Evolutionary conservation across 1,284 basidiomycete species (phyloP).

Genomic region (Ustilago nuda): DNA sequence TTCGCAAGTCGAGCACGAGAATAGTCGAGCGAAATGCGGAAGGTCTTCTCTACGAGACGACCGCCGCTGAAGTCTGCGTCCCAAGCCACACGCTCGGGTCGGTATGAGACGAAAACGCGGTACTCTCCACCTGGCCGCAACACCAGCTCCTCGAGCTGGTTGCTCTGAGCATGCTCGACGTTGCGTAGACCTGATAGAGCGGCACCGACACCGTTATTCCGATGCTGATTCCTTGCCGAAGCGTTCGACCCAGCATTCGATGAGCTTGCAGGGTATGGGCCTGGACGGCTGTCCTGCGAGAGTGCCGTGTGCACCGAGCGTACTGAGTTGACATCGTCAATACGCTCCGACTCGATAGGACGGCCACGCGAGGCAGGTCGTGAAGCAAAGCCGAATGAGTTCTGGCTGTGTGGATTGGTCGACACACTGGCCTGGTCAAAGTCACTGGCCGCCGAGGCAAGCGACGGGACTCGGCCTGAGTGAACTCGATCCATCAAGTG

Average conservation of each 20-base stretch:
- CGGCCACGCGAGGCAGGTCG: slow-evolving; percentile 35
- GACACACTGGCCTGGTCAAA: slow-evolving; percentile 46
- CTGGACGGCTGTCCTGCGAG: slow-evolving; percentile 58
- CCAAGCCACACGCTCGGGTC: slow-evolving; percentile 68
- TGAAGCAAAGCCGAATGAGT: slow-evolving; percentile 42
- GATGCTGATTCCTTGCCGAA: slow-evolving; percentile 31
- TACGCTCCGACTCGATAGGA: slow-evolving; percentile 21
- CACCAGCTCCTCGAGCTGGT: slow-evolving; percentile 72
- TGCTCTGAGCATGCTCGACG: slow-evolving; percentile 65
- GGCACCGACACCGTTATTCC: slow-evolving; percentile 18
- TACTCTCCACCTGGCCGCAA: slow-evolving; percentile 72
- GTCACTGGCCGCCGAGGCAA: slow-evolving; percentile 36
- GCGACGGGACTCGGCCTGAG: slow-evolving; percentile 38
- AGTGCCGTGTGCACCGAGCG: slow-evolving; percentile 53
- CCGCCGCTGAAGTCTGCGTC: slow-evolving; percentile 68
- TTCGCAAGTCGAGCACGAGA: slow-evolving; percentile 62
- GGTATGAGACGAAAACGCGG: slow-evolving; percentile 71
- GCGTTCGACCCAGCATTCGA: slow-evolving; percentile 45
- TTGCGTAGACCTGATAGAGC: slow-evolving; percentile 53
- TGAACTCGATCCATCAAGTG: slow-evolving; percentile 46
- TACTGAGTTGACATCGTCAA: slow-evolving; percentile 43
- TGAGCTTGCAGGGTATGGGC: slow-evolving; percentile 48
- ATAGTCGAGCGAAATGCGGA: slow-evolving; percentile 71
- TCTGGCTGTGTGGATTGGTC: slow-evolving; percentile 43
- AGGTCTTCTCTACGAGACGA: slow-evolving; percentile 69